These are phyloP conservation scores for Fragilaria crotonensis DNA, from an alignment of 108 stramenopile genomes.

Conservation along the genomic window DNA sequence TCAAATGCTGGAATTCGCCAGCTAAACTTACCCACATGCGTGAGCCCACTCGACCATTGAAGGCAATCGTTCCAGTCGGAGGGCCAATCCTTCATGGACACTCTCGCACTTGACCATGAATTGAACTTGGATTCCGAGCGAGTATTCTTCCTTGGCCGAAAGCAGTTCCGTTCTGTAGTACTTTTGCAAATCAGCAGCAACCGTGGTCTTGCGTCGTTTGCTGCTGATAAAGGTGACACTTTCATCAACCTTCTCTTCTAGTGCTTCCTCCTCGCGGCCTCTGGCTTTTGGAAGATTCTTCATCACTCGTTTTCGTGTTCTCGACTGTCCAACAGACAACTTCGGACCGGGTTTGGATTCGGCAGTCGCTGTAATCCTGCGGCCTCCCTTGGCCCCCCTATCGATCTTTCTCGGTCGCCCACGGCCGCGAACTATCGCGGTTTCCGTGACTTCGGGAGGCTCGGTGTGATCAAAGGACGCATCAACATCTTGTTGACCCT, in stretches of 20 bases:
- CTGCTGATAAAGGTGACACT: not conserved
- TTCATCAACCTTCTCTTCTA: not conserved
- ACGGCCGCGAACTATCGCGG: too few species aligned
- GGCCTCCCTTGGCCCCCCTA: too few species aligned
- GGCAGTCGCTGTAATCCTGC: too few species aligned
- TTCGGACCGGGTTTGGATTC: too few species aligned
- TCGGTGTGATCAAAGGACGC: too few species aligned
- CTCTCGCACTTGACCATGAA: slow-evolving; percentile 73
- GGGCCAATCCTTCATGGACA: slow-evolving; percentile 66
- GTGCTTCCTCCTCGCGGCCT: too few species aligned
- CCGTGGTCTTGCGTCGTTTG: not conserved
- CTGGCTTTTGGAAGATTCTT: slow-evolving; percentile 32
- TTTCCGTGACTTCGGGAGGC: too few species aligned
- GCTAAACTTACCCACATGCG: slow-evolving; percentile 54
- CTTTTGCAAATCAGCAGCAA: slow-evolving; percentile 38
- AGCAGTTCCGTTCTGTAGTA: slow-evolving; percentile 72
- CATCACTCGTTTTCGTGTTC: slow-evolving; percentile 16
- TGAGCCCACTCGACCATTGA: slow-evolving; percentile 75
- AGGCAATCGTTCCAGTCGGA: slow-evolving; percentile 37
- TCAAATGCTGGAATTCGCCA: not conserved
- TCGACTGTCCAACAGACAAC: too few species aligned
- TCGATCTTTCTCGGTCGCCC: too few species aligned
- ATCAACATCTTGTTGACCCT: too few species aligned
- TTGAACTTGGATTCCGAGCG: slow-evolving; percentile 57
- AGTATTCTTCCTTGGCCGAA: slow-evolving; percentile 66